phyloP scores from a whole-genome alignment of 257 asterid species.

The Avicennia marina region DNA sequence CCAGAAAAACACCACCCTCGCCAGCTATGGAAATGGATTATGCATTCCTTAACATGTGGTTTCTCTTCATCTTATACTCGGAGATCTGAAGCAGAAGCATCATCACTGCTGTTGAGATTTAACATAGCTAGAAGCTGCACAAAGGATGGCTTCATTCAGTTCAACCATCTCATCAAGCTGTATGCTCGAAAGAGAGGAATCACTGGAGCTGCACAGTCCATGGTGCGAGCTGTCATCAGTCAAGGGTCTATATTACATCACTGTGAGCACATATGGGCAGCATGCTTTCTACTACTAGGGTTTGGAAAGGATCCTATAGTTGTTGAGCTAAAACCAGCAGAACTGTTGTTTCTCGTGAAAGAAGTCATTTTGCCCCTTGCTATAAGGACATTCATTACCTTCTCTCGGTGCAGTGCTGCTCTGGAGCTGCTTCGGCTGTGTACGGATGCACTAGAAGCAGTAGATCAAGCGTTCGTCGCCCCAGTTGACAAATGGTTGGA shows the following conservation, averaged over 20 bases:
- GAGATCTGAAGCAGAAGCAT: constrained; percentile 64
- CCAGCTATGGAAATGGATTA: constrained; percentile 52
- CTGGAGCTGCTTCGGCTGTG: constrained; percentile 61
- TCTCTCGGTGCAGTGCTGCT: constrained; percentile 64
- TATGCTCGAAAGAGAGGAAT: constrained; percentile 51
- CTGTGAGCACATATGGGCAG: constrained; percentile 72
- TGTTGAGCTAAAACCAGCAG: constrained; percentile 56
- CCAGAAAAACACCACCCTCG: constrained; percentile 66
- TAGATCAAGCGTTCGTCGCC: constrained; percentile 59
- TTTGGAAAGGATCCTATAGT: constrained; percentile 53
- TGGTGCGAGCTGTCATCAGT: constrained; percentile 46
- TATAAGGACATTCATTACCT: constrained; percentile 47
- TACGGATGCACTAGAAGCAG: constrained; percentile 65
- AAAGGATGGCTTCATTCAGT: constrained; percentile 51
- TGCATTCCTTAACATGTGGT: constrained; percentile 68
- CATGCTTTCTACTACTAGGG: constrained; percentile 57
- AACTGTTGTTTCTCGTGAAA: constrained; percentile 52
- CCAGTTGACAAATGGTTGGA: constrained; percentile 81
- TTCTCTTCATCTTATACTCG: constrained; percentile 56
- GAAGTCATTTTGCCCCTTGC: constrained; percentile 60
- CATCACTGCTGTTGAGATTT: constrained; percentile 48
- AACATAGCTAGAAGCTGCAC: constrained; percentile 44
- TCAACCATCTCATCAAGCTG: constrained; percentile 43
- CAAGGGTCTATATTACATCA: constrained; percentile 36
- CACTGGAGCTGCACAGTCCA: constrained; percentile 49